Conservation (phyloP, 352 stramenopile species). For the Lagenidium giganteum region DNA sequence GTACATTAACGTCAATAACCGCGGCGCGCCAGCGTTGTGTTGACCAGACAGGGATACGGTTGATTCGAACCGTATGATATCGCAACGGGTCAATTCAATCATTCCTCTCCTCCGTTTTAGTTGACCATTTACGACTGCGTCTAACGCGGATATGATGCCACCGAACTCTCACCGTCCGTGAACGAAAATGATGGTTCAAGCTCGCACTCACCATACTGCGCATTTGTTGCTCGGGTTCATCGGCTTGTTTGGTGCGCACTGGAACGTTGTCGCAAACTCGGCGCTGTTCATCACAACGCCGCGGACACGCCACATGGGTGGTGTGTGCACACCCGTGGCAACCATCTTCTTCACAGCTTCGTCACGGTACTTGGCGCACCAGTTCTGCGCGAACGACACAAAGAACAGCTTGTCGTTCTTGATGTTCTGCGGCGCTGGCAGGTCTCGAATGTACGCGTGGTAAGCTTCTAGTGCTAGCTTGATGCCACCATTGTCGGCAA, state of each 20-base stretch:
- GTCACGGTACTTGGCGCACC: slow-evolving; percentile 45
- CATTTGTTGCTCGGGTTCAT: slow-evolving; percentile 61
- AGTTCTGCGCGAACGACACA: slow-evolving; percentile 55
- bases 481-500: slow-evolving; percentile 69
- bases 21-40: no score
- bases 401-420: slow-evolving; percentile 61
- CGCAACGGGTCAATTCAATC: no score
- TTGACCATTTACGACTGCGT: no score
- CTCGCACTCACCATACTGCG: slow-evolving; percentile 43
- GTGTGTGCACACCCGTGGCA: slow-evolving; percentile 36
- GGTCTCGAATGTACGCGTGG: slow-evolving; percentile 18
- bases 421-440: no score
- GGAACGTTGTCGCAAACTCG: slow-evolving; percentile 44
- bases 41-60: no score
- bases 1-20: no score
- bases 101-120: no score
- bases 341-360: slow-evolving; percentile 25
- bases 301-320: slow-evolving; percentile 47
- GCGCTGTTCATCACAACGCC: slow-evolving; percentile 59
- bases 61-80: no score
- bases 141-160: no score
- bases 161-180: no score
- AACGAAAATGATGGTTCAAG: no score
- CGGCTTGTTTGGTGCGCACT: slow-evolving; percentile 23
- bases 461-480: slow-evolving; percentile 51